Conservation (phyloP, 1,139 yeast genomes). For the Suhomyces atakaporum region DNA sequence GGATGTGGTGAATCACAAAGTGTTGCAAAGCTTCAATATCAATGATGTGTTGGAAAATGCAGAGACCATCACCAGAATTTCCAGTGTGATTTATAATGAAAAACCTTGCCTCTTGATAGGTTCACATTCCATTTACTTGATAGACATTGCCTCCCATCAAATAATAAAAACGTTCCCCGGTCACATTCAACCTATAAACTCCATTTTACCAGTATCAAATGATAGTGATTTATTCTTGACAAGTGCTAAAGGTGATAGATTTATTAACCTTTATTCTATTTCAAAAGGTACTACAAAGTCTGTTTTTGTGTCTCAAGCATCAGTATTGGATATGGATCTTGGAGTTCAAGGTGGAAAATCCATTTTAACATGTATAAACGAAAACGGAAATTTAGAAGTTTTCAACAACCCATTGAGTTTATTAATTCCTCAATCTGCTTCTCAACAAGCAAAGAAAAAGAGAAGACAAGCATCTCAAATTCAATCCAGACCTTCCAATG, state of each 20-base stretch:
- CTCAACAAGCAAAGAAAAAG: conserved; percentile 33
- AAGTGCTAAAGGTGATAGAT: conserved; percentile 76
- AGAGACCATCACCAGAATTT: conserved; percentile 35
- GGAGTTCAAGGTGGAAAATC: conserved; percentile 39
- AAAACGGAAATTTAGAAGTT: conserved; percentile 67
- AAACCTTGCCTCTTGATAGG: conserved; percentile 58
- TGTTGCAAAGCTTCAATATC: conserved; percentile 46
- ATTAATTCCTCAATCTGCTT: conserved; percentile 17
- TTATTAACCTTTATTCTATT: conserved; percentile 67
- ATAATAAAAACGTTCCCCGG: conserved; percentile 63
- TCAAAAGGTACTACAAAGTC: conserved; percentile 40
- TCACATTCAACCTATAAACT: conserved; percentile 65
- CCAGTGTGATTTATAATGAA: conserved; percentile 37
- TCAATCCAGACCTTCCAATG: conserved; percentile 52
- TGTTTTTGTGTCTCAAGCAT: conserved; percentile 68
- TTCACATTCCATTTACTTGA: conserved; percentile 59
- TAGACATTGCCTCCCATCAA: conserved; percentile 41
- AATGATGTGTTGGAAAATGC: conserved; percentile 37
- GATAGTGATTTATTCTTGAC: conserved; percentile 56
- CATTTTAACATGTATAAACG: conserved; percentile 59
- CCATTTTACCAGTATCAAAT: conserved; percentile 39
- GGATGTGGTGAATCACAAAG: conserved; percentile 50
- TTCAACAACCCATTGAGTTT: conserved; percentile 55
- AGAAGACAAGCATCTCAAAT: conserved; percentile 32
- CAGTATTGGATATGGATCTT: conserved; percentile 48